Evolutionary conservation across 1,284 basidiomycete genomes (phyloP).

Genomic region (Stygiomarasmius scandens): DNA sequence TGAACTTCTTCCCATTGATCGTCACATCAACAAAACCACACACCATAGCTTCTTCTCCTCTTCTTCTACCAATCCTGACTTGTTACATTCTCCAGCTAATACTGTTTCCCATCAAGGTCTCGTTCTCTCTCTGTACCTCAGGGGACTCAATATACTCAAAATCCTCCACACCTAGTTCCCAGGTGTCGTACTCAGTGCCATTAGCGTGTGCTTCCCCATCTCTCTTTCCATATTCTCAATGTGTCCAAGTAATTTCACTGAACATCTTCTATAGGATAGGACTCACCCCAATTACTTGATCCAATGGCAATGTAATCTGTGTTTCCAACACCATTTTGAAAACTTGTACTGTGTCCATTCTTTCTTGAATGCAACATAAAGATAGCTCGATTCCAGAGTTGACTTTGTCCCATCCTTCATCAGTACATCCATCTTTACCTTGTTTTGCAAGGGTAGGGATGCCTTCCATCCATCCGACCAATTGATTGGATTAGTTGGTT

Average conservation of each 20-base stretch:
- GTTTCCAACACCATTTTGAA: not conserved
- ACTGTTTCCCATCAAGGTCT: no score
- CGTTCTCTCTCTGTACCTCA: not conserved
- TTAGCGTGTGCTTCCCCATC: not conserved
- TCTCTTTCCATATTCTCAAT: not conserved
- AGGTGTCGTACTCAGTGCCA: no score
- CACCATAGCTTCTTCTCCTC: conserved; percentile 7
- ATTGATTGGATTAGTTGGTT: not conserved
- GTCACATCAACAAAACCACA: conserved; percentile 8
- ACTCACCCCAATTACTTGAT: not conserved
- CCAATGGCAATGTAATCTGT: not conserved
- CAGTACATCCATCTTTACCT: not conserved
- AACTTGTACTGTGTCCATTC: not conserved
- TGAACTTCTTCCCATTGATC: not conserved
- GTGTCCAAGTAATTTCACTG: not conserved
- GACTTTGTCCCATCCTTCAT: conserved; percentile 2
- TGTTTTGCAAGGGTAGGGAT: not conserved
- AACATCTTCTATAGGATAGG: conserved; percentile 4
- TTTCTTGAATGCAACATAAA: conserved; percentile 9
- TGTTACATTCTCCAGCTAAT: no score
- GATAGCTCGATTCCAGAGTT: not conserved
- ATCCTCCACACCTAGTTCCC: no score
- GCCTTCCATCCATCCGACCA: conserved; percentile 6
- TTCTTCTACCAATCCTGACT: no score
- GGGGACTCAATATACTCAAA: no score